These are phyloP conservation scores for Phytophthora boehmeriae DNA, from an alignment of 352 stramenopile species.

Conservation along the genomic window DNA sequence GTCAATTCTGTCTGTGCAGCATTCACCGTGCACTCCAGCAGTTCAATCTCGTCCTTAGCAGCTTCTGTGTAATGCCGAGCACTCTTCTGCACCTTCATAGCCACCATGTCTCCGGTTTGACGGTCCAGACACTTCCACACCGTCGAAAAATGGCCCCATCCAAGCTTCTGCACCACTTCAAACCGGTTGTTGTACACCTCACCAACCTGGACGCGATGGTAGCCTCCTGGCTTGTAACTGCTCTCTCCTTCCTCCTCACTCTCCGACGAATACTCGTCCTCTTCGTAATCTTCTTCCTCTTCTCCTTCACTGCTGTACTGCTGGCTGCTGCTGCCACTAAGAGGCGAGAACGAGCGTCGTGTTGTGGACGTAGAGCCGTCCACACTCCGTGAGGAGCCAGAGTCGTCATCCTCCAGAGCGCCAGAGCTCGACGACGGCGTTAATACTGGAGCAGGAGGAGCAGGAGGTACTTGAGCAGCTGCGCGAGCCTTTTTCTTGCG, in stretches of 20 bases:
- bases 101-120: slow-evolving; percentile 86
- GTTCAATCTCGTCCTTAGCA: slow-evolving; percentile 98
- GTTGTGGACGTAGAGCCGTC: slow-evolving; percentile 35
- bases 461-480: slow-evolving; percentile 11
- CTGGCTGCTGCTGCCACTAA: slow-evolving; percentile 31
- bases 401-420: slow-evolving; percentile 17
- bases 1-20: slow-evolving; percentile 37
- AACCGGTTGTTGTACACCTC: slow-evolving; percentile 95
- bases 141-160: slow-evolving; percentile 99
- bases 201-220: slow-evolving; percentile 95
- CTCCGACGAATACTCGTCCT: slow-evolving; percentile 87
- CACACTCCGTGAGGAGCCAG: slow-evolving; percentile 22
- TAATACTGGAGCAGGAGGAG: slow-evolving; percentile 4
- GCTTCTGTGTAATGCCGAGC: slow-evolving; percentile 98
- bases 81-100: slow-evolving; percentile 98
- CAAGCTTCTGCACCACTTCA: slow-evolving; percentile 98
- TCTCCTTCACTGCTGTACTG: slow-evolving; percentile 27
- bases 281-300: slow-evolving; percentile 58
- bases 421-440: slow-evolving; percentile 27
- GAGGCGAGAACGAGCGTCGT: slow-evolving; percentile 38
- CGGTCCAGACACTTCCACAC: slow-evolving; percentile 98
- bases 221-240: slow-evolving; percentile 97
- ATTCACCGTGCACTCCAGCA: slow-evolving; percentile 92
- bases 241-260: slow-evolving; percentile 93
- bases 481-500: slow-evolving; percentile 40